phyloP scores from a whole-genome alignment of 495 filamentous ascomycete genomes.

The Xylaria intraflava region DNA sequence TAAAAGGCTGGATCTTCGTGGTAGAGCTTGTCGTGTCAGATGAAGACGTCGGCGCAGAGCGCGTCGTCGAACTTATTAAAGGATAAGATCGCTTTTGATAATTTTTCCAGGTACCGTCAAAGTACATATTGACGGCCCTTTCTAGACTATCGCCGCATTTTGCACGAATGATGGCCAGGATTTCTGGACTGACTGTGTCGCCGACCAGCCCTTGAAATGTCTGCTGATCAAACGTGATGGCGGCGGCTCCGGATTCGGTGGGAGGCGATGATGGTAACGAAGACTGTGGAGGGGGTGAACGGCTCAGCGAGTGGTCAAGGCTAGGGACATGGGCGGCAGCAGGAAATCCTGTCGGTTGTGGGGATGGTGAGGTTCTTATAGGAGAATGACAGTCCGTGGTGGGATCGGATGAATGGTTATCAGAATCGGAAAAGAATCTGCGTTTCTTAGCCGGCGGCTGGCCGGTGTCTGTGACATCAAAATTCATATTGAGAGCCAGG shows the following conservation, averaged over 20 bases:
- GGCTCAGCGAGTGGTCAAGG: background rate
- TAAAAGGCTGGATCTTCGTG: constrained; percentile 3
- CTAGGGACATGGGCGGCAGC: background rate
- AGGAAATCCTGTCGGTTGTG: background rate
- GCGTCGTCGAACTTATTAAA: constrained; percentile 7
- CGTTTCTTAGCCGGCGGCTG: constrained; percentile 70
- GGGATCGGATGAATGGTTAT: constrained; percentile 19
- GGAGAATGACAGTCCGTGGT: constrained; percentile 10
- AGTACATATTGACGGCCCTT: constrained; percentile 74
- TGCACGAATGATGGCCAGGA: constrained; percentile 46
- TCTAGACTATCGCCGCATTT: constrained; percentile 58
- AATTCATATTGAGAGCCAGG: constrained; percentile 43
- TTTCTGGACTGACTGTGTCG: constrained; percentile 48
- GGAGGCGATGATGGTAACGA: constrained; percentile 33
- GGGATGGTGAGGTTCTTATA: background rate
- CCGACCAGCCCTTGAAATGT: constrained; percentile 68
- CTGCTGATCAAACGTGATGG: constrained; percentile 54
- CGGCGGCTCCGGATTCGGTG: constrained; percentile 43
- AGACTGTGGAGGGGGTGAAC: background rate
- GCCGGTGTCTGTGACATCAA: constrained; percentile 43
- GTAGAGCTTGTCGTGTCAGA: constrained; percentile 5
- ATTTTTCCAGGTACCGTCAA: constrained; percentile 86
- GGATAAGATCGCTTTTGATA: constrained; percentile 13
- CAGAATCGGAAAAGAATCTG: constrained; percentile 68
- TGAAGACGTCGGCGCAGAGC: background rate